These are phyloP conservation scores for Rhizopogon salebrosus DNA, from an alignment of 768 basidiomycete species.

Conservation along the genomic window DNA sequence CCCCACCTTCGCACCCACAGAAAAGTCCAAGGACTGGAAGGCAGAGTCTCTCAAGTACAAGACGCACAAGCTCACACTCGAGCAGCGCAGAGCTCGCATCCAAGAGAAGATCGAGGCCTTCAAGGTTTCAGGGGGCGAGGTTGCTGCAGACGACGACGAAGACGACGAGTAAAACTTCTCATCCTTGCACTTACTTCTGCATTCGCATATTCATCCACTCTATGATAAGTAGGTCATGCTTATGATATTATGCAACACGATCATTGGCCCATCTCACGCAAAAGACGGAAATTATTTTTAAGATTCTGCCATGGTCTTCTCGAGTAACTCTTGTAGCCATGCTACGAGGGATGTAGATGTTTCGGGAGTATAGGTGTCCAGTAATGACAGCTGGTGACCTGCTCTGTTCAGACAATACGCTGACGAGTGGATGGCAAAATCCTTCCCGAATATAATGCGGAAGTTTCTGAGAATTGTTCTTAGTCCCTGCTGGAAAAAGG, in stretches of 20 bases:
- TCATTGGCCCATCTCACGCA: constrained; percentile 5
- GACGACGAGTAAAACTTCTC: constrained; percentile 50
- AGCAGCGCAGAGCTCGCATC: constrained; percentile 75
- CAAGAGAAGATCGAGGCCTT: constrained; percentile 88
- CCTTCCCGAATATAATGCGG: constrained; percentile 46
- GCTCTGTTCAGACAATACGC: constrained; percentile 47
- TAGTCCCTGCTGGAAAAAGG: neutral
- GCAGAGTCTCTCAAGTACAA: constrained; percentile 74
- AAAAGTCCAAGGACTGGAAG: constrained; percentile 91
- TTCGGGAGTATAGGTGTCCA: constrained; percentile 36
- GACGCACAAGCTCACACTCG: constrained; percentile 62
- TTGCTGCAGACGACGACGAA: constrained; percentile 33
- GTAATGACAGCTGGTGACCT: constrained; percentile 34
- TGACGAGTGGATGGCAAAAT: constrained; percentile 50
- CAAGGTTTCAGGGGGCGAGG: constrained; percentile 55
- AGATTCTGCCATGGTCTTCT: constrained; percentile 27
- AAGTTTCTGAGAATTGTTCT: constrained; percentile 51
- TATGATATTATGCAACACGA: constrained; percentile 16
- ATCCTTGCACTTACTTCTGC: neutral
- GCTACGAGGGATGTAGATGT: constrained; percentile 35
- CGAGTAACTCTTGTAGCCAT: constrained; percentile 53
- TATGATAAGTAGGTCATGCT: constrained; percentile 9
- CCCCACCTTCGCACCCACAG: constrained; percentile 83
- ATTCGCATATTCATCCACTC: constrained; percentile 1
- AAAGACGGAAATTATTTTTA: constrained; percentile 4